phyloP scores from a whole-genome alignment of 768 basidiomycete genomes.

The Auricularia sp. region DNA sequence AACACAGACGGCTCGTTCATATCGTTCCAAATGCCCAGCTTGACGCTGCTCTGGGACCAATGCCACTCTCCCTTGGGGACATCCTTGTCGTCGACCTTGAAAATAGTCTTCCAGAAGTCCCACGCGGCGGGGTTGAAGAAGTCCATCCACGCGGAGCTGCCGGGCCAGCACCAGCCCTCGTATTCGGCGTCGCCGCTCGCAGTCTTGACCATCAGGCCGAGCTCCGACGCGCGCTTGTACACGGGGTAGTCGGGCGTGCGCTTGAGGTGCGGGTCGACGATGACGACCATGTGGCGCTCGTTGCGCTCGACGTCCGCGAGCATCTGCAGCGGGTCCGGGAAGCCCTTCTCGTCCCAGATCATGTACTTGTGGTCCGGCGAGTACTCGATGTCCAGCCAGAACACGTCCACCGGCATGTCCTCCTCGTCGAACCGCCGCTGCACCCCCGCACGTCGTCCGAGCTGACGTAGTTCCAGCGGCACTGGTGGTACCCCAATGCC shows the following conservation, averaged over 20 bases:
- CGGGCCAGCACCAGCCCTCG: conserved; percentile 99
- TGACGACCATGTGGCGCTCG: conserved; percentile 85
- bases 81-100: conserved; percentile 41
- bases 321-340: conserved; percentile 95
- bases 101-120: conserved; percentile 85
- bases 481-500: conserved; percentile 93
- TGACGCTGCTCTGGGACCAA: conserved; percentile 72
- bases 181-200: conserved; percentile 68
- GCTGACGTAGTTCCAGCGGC: conserved; percentile 95
- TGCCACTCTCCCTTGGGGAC: conserved; percentile 45
- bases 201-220: conserved; percentile 73
- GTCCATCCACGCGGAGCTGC: conserved; percentile 93
- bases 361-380: conserved; percentile 92
- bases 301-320: conserved; percentile 62
- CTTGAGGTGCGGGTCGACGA: conserved; percentile 94
- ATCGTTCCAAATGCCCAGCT: conserved; percentile 95
- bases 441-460: conserved; percentile 80
- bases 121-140: conserved; percentile 87
- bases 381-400: conserved; percentile 98
- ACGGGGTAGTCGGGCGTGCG: conserved; percentile 68
- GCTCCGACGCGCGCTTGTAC: conserved; percentile 74
- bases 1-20: conserved; percentile 99
- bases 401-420: conserved; percentile 89
- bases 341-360: conserved; percentile 86
- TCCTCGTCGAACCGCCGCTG: conserved; percentile 86